Percentiles rank a stretch among this genome's conserved stretches.
Evolutionary conservation across 2,329 filamentous ascomycete species (phyloP).

Genomic region (Aspergillus sergii): DNA sequence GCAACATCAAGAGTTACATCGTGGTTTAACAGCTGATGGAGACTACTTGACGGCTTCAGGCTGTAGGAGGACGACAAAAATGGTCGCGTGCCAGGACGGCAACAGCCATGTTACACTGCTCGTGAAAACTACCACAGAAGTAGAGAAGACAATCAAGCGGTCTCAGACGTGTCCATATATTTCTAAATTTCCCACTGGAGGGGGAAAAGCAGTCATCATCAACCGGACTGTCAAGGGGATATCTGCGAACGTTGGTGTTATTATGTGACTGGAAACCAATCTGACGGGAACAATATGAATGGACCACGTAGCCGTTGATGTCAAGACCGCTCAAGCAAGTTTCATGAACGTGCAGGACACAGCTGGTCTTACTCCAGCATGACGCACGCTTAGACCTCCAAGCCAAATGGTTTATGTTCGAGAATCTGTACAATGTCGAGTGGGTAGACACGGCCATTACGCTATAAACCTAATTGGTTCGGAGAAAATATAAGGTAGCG

Average conservation of each 20-base stretch:
- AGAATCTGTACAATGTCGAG: neutral
- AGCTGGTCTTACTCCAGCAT: neutral
- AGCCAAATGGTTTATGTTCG: neutral
- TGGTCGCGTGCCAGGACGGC: neutral
- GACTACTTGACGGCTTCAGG: neutral
- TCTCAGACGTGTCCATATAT: neutral
- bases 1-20: neutral
- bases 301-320: neutral
- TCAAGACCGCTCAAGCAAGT: neutral
- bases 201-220: neutral
- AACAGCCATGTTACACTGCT: neutral
- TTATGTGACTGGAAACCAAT: neutral
- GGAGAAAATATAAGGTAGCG: neutral
- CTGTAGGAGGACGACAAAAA: neutral
- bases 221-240: neutral
- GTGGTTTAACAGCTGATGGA: neutral
- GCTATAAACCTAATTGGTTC: neutral
- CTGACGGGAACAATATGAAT: neutral
- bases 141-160: neutral
- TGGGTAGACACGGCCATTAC: neutral
- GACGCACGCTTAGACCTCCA: neutral
- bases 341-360: neutral
- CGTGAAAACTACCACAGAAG: neutral
- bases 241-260: neutral
- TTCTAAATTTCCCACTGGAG: neutral